These are phyloP conservation scores for Phycomyces blakesleeanus DNA, from an alignment of 192 early-diverging fungal species.

Conservation along the genomic window DNA sequence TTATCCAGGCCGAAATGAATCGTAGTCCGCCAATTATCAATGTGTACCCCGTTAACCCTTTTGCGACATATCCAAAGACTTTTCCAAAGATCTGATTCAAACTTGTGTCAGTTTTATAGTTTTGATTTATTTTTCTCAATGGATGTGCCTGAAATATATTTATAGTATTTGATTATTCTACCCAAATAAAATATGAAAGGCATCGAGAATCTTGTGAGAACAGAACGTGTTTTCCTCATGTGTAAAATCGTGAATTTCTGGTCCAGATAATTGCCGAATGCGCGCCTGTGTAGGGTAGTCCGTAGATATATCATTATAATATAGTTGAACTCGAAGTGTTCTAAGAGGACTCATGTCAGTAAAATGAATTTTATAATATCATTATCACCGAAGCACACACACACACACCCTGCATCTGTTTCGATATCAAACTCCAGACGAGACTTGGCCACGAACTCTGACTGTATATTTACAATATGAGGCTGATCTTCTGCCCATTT, in stretches of 20 bases:
- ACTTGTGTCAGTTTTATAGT: neutral
- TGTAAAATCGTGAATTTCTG: neutral
- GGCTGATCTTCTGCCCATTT: neutral
- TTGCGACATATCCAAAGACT: slow-evolving; percentile 2
- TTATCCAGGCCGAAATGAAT: slow-evolving; percentile 41
- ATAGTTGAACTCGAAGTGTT: neutral
- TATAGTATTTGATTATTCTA: neutral
- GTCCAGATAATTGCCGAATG: neutral
- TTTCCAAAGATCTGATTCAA: neutral
- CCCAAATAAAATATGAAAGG: neutral
- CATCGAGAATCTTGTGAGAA: neutral
- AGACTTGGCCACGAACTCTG: neutral
- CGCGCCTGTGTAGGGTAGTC: neutral
- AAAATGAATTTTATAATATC: too few relatives aligned
- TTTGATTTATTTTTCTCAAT: neutral
- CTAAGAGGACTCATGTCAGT: too few relatives aligned
- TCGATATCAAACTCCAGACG: neutral
- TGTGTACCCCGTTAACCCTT: slow-evolving; percentile 49
- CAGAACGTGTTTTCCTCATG: neutral
- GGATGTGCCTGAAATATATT: neutral
- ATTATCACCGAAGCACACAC: too few relatives aligned
- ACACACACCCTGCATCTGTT: neutral
- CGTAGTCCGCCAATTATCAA: slow-evolving; percentile 48
- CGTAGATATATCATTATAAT: neutral
- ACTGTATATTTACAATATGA: neutral